A percentile compares a stretch with the other conserved stretches of the same genome.
phyloP scores from a whole-genome alignment of 1,284 basidiomycete species.

The Cerrena zonata region DNA sequence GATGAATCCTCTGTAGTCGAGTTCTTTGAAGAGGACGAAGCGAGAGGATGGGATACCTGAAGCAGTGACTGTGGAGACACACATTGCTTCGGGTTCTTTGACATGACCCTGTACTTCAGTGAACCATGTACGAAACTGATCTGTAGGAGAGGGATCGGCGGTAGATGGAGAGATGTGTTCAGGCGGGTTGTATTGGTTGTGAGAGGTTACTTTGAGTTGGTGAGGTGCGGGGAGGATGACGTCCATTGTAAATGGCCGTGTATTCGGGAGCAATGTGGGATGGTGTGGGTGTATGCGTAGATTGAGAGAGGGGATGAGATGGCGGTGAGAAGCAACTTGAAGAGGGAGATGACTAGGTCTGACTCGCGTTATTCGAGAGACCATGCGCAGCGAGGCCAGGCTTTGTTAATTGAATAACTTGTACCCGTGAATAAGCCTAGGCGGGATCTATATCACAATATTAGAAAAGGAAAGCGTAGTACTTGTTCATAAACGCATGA shows the following conservation, averaged over 20 bases:
- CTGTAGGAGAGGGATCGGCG: conserved; percentile 65
- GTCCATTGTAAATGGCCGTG: conserved; percentile 18
- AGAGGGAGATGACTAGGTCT: background rate
- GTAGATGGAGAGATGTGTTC: conserved; percentile 54
- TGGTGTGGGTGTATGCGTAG: too few species aligned
- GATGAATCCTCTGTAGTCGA: conserved; percentile 81
- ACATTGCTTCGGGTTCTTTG: conserved; percentile 83
- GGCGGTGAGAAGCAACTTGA: background rate
- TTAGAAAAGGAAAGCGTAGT: background rate
- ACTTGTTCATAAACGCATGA: too few species aligned
- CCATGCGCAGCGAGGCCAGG: background rate
- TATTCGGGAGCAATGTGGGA: too few species aligned
- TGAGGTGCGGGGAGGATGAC: conserved; percentile 31
- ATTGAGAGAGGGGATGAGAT: background rate
- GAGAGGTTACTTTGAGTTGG: conserved; percentile 63
- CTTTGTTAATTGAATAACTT: too few species aligned
- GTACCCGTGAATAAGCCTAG: too few species aligned
- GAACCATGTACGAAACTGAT: conserved; percentile 85
- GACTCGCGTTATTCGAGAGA: background rate
- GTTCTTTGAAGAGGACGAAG: conserved; percentile 87
- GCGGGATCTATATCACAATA: background rate
- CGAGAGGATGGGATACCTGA: conserved; percentile 79
- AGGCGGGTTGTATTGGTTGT: conserved; percentile 68
- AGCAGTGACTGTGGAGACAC: conserved; percentile 72
- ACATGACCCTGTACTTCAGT: conserved; percentile 57